phyloP scores from a whole-genome alignment of 169 alveolate species.

The Babesia bovis region DNA sequence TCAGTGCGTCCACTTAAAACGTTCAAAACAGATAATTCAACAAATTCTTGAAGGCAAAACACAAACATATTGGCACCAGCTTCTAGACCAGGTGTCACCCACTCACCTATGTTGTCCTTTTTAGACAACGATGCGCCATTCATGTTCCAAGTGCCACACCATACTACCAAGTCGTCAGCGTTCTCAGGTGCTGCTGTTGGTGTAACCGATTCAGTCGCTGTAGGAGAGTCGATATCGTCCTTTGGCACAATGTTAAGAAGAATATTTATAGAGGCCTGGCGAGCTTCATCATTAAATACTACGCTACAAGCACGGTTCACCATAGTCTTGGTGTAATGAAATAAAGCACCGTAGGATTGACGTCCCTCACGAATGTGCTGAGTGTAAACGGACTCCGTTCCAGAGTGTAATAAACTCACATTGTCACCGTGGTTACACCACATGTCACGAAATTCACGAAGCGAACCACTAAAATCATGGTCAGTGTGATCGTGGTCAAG shows the following conservation, averaged over 20 bases:
- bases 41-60: slow-evolving; percentile 76
- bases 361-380: slow-evolving; percentile 80
- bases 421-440: slow-evolving; percentile 94
- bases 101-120: slow-evolving; percentile 66
- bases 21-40: slow-evolving; percentile 44
- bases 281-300: slow-evolving; percentile 37
- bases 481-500: slow-evolving; percentile 28
- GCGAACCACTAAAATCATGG: slow-evolving; percentile 22
- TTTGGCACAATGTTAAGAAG: not conserved
- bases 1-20: slow-evolving; percentile 41
- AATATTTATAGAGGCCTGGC: slow-evolving; percentile 29
- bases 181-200: not conserved
- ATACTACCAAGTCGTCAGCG: slow-evolving; percentile 54
- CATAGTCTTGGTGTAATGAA: slow-evolving; percentile 52
- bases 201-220: not conserved
- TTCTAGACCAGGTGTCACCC: slow-evolving; percentile 61
- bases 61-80: slow-evolving; percentile 66
- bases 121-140: slow-evolving; percentile 67
- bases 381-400: slow-evolving; percentile 91
- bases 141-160: slow-evolving; percentile 81
- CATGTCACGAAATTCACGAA: slow-evolving; percentile 45
- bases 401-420: slow-evolving; percentile 88
- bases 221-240: not conserved
- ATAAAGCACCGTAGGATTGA: slow-evolving; percentile 14
- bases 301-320: slow-evolving; percentile 44